These are phyloP conservation scores for Scheffersomyces titani DNA, from an alignment of 1,139 yeast species.

Conservation along the genomic window DNA sequence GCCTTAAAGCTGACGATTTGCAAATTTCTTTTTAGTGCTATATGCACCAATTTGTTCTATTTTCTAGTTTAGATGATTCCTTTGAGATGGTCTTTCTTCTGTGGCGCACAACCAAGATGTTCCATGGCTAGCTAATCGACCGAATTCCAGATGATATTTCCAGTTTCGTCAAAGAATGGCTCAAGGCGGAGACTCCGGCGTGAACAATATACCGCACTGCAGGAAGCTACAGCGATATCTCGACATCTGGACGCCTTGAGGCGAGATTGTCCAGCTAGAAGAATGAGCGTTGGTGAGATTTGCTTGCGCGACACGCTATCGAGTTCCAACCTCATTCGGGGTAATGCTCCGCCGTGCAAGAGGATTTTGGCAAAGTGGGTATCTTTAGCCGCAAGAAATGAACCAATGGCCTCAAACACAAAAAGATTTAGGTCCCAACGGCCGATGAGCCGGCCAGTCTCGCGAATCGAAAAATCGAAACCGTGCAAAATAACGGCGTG, in stretches of 20 bases:
- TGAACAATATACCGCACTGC: background rate
- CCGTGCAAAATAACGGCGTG: background rate
- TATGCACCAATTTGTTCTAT: background rate
- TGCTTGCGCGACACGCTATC: too few relatives aligned
- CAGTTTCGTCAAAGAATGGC: background rate
- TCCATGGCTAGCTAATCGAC: background rate
- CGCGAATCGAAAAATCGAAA: background rate
- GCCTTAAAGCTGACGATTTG: background rate
- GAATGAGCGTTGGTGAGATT: too few relatives aligned
- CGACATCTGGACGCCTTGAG: background rate
- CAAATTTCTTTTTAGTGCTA: background rate
- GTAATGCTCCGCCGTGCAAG: too few relatives aligned
- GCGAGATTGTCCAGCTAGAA: background rate
- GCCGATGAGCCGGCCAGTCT: background rate
- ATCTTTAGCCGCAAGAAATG: background rate
- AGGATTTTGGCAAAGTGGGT: too few relatives aligned
- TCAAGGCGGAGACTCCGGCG: background rate
- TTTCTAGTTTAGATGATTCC: background rate
- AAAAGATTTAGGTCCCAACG: background rate
- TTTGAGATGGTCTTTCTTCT: background rate
- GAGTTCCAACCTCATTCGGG: too few relatives aligned
- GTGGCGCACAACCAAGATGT: background rate
- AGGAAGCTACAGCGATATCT: background rate
- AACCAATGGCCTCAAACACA: too few relatives aligned
- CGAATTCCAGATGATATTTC: background rate